Percentiles rank a stretch among this genome's conserved stretches.
These are phyloP conservation scores for Eragrostis nindensis DNA, from an alignment of 176 grass and related monocot genomes.

Conservation along the genomic window DNA sequence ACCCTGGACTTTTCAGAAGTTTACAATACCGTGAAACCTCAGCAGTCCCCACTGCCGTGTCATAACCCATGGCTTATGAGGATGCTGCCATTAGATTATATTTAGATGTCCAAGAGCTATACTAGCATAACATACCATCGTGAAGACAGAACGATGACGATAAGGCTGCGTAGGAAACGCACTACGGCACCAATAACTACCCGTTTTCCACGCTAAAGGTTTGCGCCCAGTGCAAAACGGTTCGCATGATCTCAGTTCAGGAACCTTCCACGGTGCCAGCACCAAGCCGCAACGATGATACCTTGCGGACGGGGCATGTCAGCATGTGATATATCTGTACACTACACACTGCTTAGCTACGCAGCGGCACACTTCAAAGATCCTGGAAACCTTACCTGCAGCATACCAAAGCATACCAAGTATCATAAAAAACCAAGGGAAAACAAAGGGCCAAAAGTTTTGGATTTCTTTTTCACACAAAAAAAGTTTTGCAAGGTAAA, in stretches of 20 bases:
- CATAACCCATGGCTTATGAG: not conserved
- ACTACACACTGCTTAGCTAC: not conserved
- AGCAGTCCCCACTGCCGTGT: conserved; percentile 2
- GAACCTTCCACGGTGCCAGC: not conserved
- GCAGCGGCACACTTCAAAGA: not conserved
- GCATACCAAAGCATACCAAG: no score
- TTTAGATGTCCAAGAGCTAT: conserved; percentile 14
- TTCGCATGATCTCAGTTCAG: conserved; percentile 28
- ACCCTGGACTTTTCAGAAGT: not conserved
- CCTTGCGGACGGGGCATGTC: not conserved
- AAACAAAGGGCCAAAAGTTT: no score
- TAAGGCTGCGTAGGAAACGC: conserved; percentile 32
- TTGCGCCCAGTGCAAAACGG: not conserved
- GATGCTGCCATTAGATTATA: not conserved
- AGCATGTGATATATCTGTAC: no score
- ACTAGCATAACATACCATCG: not conserved
- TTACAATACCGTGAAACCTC: not conserved
- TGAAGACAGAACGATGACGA: conserved; percentile 40
- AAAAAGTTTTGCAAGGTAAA: no score
- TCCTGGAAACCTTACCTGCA: no score
- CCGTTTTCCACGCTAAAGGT: not conserved
- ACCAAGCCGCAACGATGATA: not conserved
- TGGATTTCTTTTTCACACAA: no score
- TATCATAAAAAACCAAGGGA: no score
- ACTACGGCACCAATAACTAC: conserved; percentile 32